Evolutionary conservation across 2,329 filamentous ascomycete species (phyloP).

Genomic region (Xylariaceae sp.): DNA sequence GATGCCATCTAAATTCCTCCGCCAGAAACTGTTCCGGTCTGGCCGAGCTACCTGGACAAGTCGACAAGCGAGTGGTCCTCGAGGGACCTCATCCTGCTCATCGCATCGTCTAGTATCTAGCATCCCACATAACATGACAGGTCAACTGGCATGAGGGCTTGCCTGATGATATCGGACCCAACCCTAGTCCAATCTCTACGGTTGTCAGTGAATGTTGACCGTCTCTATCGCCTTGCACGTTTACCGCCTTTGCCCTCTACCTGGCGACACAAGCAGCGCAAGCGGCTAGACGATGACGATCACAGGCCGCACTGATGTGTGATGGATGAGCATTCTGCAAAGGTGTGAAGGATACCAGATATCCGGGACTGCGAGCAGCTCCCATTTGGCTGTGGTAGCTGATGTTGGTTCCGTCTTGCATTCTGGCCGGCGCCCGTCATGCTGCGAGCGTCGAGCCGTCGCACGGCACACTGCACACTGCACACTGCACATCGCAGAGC

Average conservation of each 20-base stretch:
- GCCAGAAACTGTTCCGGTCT: conserved; percentile 11
- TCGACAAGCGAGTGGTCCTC: neutral
- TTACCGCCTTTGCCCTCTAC: conserved; percentile 19
- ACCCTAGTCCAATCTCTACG: too few species aligned
- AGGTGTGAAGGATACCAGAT: conserved; percentile 8
- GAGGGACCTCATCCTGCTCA: conserved; percentile 2
- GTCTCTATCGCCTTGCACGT: conserved; percentile 10
- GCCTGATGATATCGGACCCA: too few species aligned
- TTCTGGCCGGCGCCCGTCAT: neutral
- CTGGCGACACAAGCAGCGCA: conserved; percentile 4
- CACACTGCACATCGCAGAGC: conserved; percentile 3
- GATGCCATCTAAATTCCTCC: conserved; percentile 5
- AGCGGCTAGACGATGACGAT: neutral
- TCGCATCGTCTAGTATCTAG: conserved; percentile 3
- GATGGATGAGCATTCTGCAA: conserved; percentile 2
- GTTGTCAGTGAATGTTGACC: conserved; percentile 7
- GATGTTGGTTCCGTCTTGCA: conserved; percentile 19
- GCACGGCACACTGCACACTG: neutral
- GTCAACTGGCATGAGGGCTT: too few species aligned
- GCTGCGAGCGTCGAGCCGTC: conserved; percentile 2
- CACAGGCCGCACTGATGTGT: conserved; percentile 1
- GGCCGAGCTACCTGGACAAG: conserved; percentile 1
- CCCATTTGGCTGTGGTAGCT: conserved; percentile 13
- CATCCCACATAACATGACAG: too few species aligned
- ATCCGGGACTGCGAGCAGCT: conserved; percentile 14